phyloP scores from a whole-genome alignment of 2,329 filamentous ascomycete genomes.

The Trichoderma gracile region DNA sequence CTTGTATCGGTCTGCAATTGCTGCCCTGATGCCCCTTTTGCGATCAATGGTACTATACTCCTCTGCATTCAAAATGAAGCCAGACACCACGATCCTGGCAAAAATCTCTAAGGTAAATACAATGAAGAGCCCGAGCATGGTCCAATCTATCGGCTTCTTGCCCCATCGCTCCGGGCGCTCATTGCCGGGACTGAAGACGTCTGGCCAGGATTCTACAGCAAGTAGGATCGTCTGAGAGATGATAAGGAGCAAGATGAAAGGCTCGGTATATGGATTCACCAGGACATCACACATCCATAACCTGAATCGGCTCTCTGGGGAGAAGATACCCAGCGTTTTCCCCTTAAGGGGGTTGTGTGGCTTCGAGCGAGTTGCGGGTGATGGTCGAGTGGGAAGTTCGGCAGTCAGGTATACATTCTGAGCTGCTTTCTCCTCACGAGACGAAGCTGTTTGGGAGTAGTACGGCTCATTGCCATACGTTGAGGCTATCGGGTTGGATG shows the following conservation, averaged over 20 bases:
- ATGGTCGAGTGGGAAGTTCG: conserved; percentile 26
- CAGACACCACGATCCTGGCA: conserved; percentile 86
- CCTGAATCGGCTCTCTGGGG: conserved; percentile 73
- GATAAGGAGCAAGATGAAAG: conserved; percentile 82
- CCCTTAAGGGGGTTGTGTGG: conserved; percentile 76
- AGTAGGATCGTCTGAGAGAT: conserved; percentile 86
- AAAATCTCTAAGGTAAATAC: conserved; percentile 87
- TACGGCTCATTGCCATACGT: conserved; percentile 54
- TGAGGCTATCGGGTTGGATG: conserved; percentile 35
- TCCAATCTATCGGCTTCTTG: conserved; percentile 69
- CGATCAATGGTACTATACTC: conserved; percentile 92
- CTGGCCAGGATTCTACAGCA: conserved; percentile 74
- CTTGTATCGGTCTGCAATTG: conserved; percentile 73
- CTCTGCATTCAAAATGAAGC: conserved; percentile 83
- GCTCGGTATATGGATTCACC: conserved; percentile 84
- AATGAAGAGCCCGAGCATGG: conserved; percentile 77
- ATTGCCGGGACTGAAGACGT: conserved; percentile 65
- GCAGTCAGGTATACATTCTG: conserved; percentile 25
- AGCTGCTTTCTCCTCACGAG: conserved; percentile 49
- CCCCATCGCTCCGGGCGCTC: conserved; percentile 67
- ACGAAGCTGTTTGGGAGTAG: conserved; percentile 48
- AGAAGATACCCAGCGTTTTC: conserved; percentile 81
- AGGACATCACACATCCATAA: conserved; percentile 77
- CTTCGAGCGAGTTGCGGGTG: conserved; percentile 25
- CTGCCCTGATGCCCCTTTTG: conserved; percentile 70